Base-by-base conservation (phyloP, 371 early-diverging fungal genomes). In the Umbelopsis sp. region DNA sequence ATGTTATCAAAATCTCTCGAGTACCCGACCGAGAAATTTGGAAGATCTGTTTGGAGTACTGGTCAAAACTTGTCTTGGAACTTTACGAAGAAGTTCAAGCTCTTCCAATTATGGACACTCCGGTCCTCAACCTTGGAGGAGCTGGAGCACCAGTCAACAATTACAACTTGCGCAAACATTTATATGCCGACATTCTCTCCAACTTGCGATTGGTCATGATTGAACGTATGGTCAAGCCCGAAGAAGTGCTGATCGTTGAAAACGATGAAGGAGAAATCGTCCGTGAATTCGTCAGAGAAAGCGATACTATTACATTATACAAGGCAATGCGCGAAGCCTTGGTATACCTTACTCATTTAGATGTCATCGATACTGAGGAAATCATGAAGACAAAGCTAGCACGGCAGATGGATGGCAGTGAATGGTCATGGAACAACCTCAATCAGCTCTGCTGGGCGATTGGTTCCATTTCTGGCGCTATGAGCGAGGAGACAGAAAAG, bases 231-330 rank as follows among this genome's bases (percentile, higher is more conserved):
- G 97, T 96, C 51, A 93, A 93, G 71, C 99, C 99, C 44, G 96
- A 97, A 79, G 99, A 99, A 82, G 95, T 99, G 14, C 86, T 99
- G 46, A 90, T 99, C 57, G 96, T 97, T n/a, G 97, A 99, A 78
- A 98, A 99, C 82, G 99, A 99, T 67, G 97, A 99, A 77, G 99
- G 99, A 53, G 99, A 99, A 83, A 96, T 99, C 79, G 98, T 99
- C 12, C 92, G 99, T 69, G 99, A 99, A 82, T 93, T 93, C 63
- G 86, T 99, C 72, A 97, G 97, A 78, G 99, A 99, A 80, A 97
- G 97, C 66, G 99, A 99, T 77, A 98, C 99, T 29, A 96, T 99
- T 74, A 91, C 93, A 6, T 83, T 99, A 45, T 99, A 99, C 89
- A 99, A 97, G 85, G 94, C 95, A 70, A 98, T 99, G 97, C 93